Conservation (phyloP, 2,329 filamentous ascomycete species). For the Trichoderma aggressivum region DNA sequence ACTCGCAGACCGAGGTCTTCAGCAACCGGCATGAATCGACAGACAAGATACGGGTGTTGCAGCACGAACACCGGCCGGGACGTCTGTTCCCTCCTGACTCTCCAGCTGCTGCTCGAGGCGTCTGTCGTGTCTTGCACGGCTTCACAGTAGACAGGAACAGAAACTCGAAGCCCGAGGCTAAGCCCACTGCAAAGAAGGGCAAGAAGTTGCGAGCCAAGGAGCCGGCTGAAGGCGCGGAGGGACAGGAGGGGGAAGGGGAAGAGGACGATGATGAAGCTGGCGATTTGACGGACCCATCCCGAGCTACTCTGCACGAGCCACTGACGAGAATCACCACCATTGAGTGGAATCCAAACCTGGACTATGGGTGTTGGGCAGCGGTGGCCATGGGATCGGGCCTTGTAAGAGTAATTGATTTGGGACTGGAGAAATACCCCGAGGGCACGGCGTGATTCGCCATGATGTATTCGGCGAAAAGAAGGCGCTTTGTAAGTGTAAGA, state of each 20-base stretch:
- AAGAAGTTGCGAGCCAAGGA: constrained; percentile 38
- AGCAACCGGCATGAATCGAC: constrained; percentile 32
- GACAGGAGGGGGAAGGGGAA: constrained; percentile 29
- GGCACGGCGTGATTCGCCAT: constrained; percentile 10
- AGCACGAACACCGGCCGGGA: constrained; percentile 50
- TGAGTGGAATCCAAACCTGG: constrained; percentile 65
- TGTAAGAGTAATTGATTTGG: constrained; percentile 63
- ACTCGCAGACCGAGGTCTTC: constrained; percentile 38
- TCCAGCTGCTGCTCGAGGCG: constrained; percentile 39
- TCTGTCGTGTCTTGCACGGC: constrained; percentile 49
- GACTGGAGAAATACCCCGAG: constrained; percentile 38
- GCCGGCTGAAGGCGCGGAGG: constrained; percentile 30
- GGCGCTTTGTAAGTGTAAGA: neutral
- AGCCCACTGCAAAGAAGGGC: constrained; percentile 36
- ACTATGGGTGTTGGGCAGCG: constrained; percentile 65
- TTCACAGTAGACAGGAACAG: constrained; percentile 50
- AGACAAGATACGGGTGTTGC: constrained; percentile 43
- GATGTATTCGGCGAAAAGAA: neutral
- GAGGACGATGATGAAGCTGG: constrained; percentile 34
- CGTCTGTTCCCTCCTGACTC: constrained; percentile 30
- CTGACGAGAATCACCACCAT: constrained; percentile 59
- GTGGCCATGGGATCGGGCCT: constrained; percentile 65
- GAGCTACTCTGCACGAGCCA: constrained; percentile 57
- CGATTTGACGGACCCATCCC: constrained; percentile 36
- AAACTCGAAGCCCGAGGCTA: constrained; percentile 42